Base-by-base conservation (phyloP, 768 basidiomycete genomes). In the Neoboletus subvelutipes region DNA sequence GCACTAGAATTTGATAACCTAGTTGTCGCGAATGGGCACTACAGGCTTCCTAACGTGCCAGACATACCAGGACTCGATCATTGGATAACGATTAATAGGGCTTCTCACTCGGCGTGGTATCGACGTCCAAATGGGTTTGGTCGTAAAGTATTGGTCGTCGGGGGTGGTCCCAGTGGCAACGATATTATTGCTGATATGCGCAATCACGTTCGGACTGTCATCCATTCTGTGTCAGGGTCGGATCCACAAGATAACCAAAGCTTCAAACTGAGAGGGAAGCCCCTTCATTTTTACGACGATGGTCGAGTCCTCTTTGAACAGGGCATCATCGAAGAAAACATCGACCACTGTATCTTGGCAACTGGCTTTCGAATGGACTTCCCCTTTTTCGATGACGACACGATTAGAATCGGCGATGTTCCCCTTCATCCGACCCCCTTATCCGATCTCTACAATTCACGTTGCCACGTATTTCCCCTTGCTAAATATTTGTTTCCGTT, bases 11-110 rank as follows among this genome's bases (percentile, higher is more conserved):
- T 84, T 59, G 87, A 93, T 62, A 74, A 82, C n/a, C 67, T 93
- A 37, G 69, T 93, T 29, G 78, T 91, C 29, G 87, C 87, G 42
- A 92, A 89, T 56, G 92, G 92, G 0, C 90, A 91, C 66, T 85
- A 88, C 67, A 77, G 77, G 41, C 62, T 79, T 10, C 92, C 92
- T 1, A 80, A 82, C 20, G 80, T 83, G 55, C 90, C 90, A 3
- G 56, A 72, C 42, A 77, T 78, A 10, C 81, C 84, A 4, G 90
- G 91, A 1, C 64, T 92, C 6, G 68, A 73, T 13, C 57, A 71
- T 12, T 92, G 91, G 90, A 63, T 85, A 2, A 68, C 68, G 1
- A 61, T 71, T 5, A 74, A 79, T 24, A 80, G 73, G 53, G 87
- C 85, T 0, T 76, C 71, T 2, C 91, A 94, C 69, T 82, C 91